These are phyloP conservation scores for Coniochaeta ligniaria DNA, from an alignment of 2,329 filamentous ascomycete species.

Conservation along the genomic window DNA sequence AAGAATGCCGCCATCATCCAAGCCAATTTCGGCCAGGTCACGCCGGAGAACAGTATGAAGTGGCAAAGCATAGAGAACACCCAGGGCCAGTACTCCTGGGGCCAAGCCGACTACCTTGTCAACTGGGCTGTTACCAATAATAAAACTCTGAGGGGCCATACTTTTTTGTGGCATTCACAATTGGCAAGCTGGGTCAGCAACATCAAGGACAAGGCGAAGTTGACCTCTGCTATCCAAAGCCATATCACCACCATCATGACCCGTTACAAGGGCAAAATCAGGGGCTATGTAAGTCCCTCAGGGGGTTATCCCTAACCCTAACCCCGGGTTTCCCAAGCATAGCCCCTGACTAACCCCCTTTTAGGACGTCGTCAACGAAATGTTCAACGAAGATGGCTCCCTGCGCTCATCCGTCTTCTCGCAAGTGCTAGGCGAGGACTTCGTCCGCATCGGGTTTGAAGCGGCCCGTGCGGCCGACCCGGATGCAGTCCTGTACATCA, in stretches of 20 bases:
- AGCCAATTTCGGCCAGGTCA: conserved; percentile 56
- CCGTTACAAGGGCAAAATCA: conserved; percentile 57
- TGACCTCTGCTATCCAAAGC: conserved; percentile 50
- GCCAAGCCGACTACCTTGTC: conserved; percentile 50
- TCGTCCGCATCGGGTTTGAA: conserved; percentile 62
- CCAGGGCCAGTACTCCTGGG: conserved; percentile 47
- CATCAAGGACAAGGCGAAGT: conserved; percentile 40
- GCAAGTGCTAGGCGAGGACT: conserved; percentile 61
- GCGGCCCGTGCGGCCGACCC: conserved; percentile 62
- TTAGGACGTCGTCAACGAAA: conserved; percentile 57
- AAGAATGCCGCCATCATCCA: conserved; percentile 50
- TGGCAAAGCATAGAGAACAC: conserved; percentile 51
- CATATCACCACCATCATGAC: conserved; percentile 52
- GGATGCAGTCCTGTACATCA: conserved; percentile 65
- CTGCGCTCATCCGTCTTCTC: conserved; percentile 58
- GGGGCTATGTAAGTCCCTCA: conserved; percentile 45
- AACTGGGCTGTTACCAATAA: conserved; percentile 48
- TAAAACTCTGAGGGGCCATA: conserved; percentile 58
- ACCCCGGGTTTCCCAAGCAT: not conserved
- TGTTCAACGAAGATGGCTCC: conserved; percentile 53
- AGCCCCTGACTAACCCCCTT: not conserved
- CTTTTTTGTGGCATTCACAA: conserved; percentile 58
- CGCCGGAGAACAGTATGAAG: conserved; percentile 65
- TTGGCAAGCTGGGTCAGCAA: conserved; percentile 51
- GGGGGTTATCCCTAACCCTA: not conserved